Base-by-base conservation (phyloP, 371 early-diverging fungal genomes). In the Mortierella sp. region DNA sequence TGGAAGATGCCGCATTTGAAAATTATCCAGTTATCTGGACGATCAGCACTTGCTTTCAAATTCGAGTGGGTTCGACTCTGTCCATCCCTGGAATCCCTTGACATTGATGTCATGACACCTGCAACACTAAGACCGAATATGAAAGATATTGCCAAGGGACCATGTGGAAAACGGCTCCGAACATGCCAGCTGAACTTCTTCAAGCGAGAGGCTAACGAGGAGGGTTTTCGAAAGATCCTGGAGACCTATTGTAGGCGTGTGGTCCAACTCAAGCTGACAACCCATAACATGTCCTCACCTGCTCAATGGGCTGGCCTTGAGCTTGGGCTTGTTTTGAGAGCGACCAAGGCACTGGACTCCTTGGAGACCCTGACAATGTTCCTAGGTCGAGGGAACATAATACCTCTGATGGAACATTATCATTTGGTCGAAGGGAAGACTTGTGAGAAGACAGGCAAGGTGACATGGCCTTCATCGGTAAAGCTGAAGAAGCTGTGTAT, bases 41-140 rank as follows among this genome's bases (percentile, higher is more conserved):
- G 39, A 42, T 49, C 59, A 9, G 54, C 59, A 0, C 28, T n/a
- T 24, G 34, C 53, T 3, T 69, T 63, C 43, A 39, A 45, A 4
- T 70, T 64, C 41, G 54, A 63, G 16, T 64, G 59, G 59, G 24
- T 70, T 16, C 51, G n/a, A n/a, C n/a, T n/a, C n/a, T n/a, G n/a
- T n/a, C n/a, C 58, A 0, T 14, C 38, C 0, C 31, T 69, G 14
- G 7, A 16, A 8, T 24, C 52, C 3, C 41, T 63, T 7, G 31
- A 28, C 19, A n/a, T 69, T 16, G 58, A 58, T 8, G 58, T 53
- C 0, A 49, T 69, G 14, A 18, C 27, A 0, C 23, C 58, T 8
- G 46, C 45, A 0, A 42, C 58, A 21, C 27, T 47, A 12, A 16
- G 31, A 3, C 43, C 30, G 5, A 53, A 57, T 38, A 16, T 14